Evolutionary conservation across 2,329 filamentous ascomycete species (phyloP), one percentile per base, ranked within the genome.

Genomic region (Neonectria magnoliae): DNA sequence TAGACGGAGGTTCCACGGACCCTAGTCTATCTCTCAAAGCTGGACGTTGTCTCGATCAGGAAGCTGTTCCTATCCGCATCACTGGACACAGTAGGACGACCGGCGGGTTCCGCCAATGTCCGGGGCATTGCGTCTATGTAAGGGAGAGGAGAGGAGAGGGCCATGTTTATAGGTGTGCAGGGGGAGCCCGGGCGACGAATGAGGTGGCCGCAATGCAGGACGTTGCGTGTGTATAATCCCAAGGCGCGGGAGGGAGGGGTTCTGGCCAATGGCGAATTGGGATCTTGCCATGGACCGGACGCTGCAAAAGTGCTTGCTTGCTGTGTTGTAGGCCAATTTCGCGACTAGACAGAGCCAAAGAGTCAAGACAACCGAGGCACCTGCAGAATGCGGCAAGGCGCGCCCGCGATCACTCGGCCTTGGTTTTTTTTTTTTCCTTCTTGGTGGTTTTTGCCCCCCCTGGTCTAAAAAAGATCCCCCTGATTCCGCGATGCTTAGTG

Each of bases 361-460:
- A 38, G 14, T 38, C 25, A 6, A 38, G 14, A n/a, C 13, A n/a
- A 29, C 54, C 29, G 18, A 38, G 42, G 31, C 60, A 63, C 60
- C 60, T 63, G 55, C 60, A 48, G 50, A 59, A 63, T 63, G 31
- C 25, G 60, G 60, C 41, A 58, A 58, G 38, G 52, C 41, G 48
- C 38, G 56, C 5, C 48, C 61, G 41, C 50, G 59, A 44, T 18
- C 42, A 25, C 25, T 38, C 11, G 33, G 51, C 44, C 44, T 50
- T 25, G 42, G 41, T 42, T 20, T 36, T 25, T 29, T 56, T 42
- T 20, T 36, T 25, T 29, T 56, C 6, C 25, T 25, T 25, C 25
- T 29, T 56, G 13, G 29, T 13, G 33, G 14, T 16, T 38, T n/a
- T 10, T 6, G 22, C 29, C 45, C 48, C 48, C 48, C n/a, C n/a